phyloP scores from a whole-genome alignment of 2,329 filamentous ascomycete genomes.

The Fusarium sacchari region DNA sequence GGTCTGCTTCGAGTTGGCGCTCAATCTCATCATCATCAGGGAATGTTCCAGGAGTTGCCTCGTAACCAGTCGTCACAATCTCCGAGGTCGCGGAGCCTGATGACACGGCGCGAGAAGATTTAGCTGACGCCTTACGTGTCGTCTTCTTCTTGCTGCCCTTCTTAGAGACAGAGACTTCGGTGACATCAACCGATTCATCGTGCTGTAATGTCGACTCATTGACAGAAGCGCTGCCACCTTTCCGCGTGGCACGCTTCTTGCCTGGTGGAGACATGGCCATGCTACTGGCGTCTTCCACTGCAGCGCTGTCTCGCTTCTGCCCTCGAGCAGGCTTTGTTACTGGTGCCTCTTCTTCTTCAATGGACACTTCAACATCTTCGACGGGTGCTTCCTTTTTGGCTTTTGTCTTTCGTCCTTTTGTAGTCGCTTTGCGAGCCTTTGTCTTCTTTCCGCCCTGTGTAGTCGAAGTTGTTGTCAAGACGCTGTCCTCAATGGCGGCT shows the following conservation, averaged over 20 bases:
- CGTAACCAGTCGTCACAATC: constrained; percentile 59
- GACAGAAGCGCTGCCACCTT: constrained; percentile 58
- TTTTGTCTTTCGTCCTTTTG: constrained; percentile 48
- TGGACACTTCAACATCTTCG: constrained; percentile 52
- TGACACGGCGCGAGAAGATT: constrained; percentile 52
- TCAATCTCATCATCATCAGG: constrained; percentile 74
- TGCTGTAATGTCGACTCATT: constrained; percentile 53
- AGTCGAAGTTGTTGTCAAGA: constrained; percentile 68
- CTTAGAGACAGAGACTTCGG: constrained; percentile 48
- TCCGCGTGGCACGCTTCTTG: constrained; percentile 68
- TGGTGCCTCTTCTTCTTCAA: constrained; percentile 40
- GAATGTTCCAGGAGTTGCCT: constrained; percentile 52
- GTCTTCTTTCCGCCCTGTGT: constrained; percentile 68
- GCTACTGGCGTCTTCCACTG: constrained; percentile 60
- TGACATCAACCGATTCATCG: constrained; percentile 54
- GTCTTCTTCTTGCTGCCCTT: constrained; percentile 51
- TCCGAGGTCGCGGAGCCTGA: constrained; percentile 63
- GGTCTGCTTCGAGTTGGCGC: constrained; percentile 70
- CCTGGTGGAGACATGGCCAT: constrained; percentile 57
- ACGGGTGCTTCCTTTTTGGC: constrained; percentile 63
- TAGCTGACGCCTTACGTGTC: constrained; percentile 53
- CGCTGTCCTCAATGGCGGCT: constrained; percentile 65
- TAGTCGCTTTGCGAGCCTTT: constrained; percentile 62
- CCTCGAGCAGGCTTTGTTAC: constrained; percentile 57
- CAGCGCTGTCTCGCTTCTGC: constrained; percentile 72